A percentile compares a stretch with the other conserved stretches of the same genome.
phyloP scores from a whole-genome alignment of 768 basidiomycete species.

The Pholiota conissans region DNA sequence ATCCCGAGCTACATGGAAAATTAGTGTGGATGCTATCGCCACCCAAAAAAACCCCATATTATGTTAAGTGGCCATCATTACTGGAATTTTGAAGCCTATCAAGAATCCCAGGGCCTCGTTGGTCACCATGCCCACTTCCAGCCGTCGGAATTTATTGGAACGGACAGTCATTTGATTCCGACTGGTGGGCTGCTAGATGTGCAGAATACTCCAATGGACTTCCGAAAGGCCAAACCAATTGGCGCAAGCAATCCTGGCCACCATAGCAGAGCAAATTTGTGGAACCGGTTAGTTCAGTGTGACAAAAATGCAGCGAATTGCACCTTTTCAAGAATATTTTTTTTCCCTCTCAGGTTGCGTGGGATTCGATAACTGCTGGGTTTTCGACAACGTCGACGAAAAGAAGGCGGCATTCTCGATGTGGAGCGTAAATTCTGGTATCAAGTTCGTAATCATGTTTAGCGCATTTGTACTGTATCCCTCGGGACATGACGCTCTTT shows the following conservation, averaged over 20 bases:
- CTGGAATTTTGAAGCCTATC: slow-evolving; percentile 46
- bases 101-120: slow-evolving; percentile 38
- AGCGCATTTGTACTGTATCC: not conserved
- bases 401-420: slow-evolving; percentile 35
- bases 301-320: not conserved
- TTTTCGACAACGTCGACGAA: slow-evolving; percentile 34
- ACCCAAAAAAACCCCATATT: slow-evolving; percentile 39
- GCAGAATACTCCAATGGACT: slow-evolving; percentile 39
- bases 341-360: slow-evolving; percentile 40
- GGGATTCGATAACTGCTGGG: slow-evolving; percentile 49
- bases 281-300: slow-evolving; percentile 33
- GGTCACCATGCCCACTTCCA: slow-evolving; percentile 37
- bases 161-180: slow-evolving; percentile 40
- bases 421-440: slow-evolving; percentile 48
- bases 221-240: slow-evolving; percentile 40
- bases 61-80: slow-evolving; percentile 45
- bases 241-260: slow-evolving; percentile 36
- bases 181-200: slow-evolving; percentile 37
- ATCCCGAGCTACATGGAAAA: slow-evolving; percentile 35
- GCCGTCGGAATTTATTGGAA: slow-evolving; percentile 38
- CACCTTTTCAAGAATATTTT: not conserved
- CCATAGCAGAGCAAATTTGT: slow-evolving; percentile 32
- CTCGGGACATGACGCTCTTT: too few species aligned
- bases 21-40: slow-evolving; percentile 36
- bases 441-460: slow-evolving; percentile 28